Percentiles rank a stretch among this genome's conserved stretches.
Evolutionary conservation across 2,329 filamentous ascomycete genomes (phyloP).

Genomic region (Cercospora berteroae): DNA sequence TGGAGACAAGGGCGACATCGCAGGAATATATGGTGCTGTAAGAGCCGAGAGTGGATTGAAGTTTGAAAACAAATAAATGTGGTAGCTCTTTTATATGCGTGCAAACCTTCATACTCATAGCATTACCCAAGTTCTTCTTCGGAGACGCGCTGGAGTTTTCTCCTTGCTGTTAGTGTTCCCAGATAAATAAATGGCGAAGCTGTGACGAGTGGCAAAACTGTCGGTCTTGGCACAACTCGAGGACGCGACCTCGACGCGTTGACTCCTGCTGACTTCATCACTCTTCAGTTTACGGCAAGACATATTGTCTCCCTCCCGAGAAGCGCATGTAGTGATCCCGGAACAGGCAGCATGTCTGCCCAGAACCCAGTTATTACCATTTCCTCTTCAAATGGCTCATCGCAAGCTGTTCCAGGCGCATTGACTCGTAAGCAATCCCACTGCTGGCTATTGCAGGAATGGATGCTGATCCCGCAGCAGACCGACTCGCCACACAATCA

Average conservation of each 20-base stretch:
- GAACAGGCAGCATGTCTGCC: constrained; percentile 13
- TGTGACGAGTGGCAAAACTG: background rate
- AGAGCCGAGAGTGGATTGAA: constrained; percentile 70
- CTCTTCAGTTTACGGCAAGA: background rate
- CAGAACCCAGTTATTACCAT: constrained; percentile 12
- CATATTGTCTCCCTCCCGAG: background rate
- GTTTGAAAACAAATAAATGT: constrained; percentile 55
- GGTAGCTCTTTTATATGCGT: background rate
- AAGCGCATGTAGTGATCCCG: background rate
- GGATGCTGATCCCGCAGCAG: background rate
- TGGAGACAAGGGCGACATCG: constrained; percentile 73
- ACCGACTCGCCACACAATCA: constrained; percentile 22
- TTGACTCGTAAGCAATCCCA: constrained; percentile 7
- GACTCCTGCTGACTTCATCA: background rate
- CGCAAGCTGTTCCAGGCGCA: background rate
- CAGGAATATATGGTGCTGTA: constrained; percentile 77
- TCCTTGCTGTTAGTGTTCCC: background rate
- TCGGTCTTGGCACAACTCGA: background rate
- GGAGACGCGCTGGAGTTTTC: background rate
- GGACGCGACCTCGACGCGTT: background rate
- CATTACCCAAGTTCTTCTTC: background rate
- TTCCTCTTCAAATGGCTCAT: constrained; percentile 10
- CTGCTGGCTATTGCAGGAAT: background rate
- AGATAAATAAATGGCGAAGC: background rate
- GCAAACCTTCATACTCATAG: background rate